Base-by-base conservation (phyloP, 306 rosid species). In the Prunus mongolica region DNA sequence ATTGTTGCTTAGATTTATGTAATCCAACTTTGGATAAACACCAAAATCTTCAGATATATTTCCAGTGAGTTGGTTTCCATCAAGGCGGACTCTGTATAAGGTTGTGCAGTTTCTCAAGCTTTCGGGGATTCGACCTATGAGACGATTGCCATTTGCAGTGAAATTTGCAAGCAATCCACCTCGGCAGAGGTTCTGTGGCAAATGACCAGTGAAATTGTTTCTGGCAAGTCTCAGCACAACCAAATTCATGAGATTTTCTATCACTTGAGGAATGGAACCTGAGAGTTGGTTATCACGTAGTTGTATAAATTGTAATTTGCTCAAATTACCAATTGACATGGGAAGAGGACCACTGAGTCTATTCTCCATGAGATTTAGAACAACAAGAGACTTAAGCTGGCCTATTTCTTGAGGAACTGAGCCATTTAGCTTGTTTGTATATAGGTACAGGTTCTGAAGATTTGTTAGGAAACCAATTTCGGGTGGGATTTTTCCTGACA, bases 41-140 rank as follows among this genome's bases (percentile, higher is more conserved):
- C 87, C 84, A 4, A 85, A 85, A 45, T 78, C 87, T 73, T 85
- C 83, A 8, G 89, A 80, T 47, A 88, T 63, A 54, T 88, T 79
- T 46, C 87, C 89, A 61, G 46, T 68, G 56, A 88, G 80, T 25
- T 68, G 79, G 83, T 88, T 88, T 41, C 71, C 60, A 55, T 88
- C 87, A 19, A 88, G 84, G 20, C 86, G 78, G 24, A 87, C 54
- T 60, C 84, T 69, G 13, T 52, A 28, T 47, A 87, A 77, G 75
- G 82, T 65, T 64, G 81, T 73, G 72, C 90, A 87, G 72, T 76
- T 84, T 68, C 46, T 84, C 61, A 87, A 60, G 75, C 88, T 77
- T 69, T 79, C 55, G 1, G 90, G 86, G 22, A 87, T 55, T 63
- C 79, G 60, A 61, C 86, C 90, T 13, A 2, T n/a, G 6, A 87